A percentile compares a stretch with the other conserved stretches of the same genome.
phyloP scores from a whole-genome alignment of 768 basidiomycete genomes.

The Dentipellis sp. region DNA sequence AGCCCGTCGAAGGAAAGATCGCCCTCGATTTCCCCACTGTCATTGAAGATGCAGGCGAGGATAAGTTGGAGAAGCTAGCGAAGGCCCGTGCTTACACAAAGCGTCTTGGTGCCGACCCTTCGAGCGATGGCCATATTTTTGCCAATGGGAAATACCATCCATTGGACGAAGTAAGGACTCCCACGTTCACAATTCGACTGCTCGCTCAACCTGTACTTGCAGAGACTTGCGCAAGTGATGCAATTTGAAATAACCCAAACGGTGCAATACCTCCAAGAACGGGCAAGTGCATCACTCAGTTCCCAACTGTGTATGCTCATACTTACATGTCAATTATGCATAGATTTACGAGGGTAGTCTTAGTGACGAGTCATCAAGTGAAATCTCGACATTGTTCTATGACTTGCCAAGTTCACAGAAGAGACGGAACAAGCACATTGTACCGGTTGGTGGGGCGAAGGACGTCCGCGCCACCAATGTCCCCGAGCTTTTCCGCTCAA shows the following conservation, averaged over 20 bases:
- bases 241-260: conserved; percentile 52
- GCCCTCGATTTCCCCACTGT: conserved; percentile 2
- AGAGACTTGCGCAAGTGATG: conserved; percentile 61
- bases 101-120: conserved; percentile 21
- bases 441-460: conserved; percentile 37
- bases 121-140: conserved; percentile 30
- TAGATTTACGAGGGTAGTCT: conserved; percentile 50
- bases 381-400: conserved; percentile 77
- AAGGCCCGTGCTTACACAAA: conserved; percentile 22
- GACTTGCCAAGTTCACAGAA: conserved; percentile 67
- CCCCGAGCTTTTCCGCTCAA: conserved; percentile 39
- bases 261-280: conserved; percentile 62
- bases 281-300: conserved; percentile 31
- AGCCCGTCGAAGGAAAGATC: neutral
- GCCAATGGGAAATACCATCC: conserved; percentile 32
- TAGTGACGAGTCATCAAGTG: conserved; percentile 38
- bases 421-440: conserved; percentile 71
- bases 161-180: conserved; percentile 4
- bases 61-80: conserved; percentile 9
- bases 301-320: neutral
- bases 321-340: neutral
- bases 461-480: conserved; percentile 46
- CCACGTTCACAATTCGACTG: neutral
- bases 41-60: neutral
- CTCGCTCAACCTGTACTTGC: neutral